These are phyloP conservation scores for Aspergillus avenaceus DNA, from an alignment of 495 filamentous ascomycete species.

Conservation along the genomic window DNA sequence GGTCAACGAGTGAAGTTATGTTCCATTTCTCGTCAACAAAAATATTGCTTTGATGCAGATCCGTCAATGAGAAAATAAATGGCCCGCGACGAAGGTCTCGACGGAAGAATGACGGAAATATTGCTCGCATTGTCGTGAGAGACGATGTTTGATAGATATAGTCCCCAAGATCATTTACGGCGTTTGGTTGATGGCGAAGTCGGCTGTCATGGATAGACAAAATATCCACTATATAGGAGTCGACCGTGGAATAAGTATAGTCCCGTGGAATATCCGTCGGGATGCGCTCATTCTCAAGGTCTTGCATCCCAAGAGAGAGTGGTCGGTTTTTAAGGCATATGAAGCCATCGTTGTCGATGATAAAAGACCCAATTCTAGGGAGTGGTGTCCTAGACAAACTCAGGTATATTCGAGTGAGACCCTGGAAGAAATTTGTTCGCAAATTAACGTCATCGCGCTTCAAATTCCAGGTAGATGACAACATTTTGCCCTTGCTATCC, in stretches of 20 bases:
- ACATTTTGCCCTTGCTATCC: constrained; percentile 10
- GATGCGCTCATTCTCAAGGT: constrained; percentile 27
- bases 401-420: constrained; percentile 21
- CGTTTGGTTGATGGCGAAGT: constrained; percentile 25
- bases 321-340: constrained; percentile 25
- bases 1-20: constrained; percentile 27
- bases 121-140: constrained; percentile 20
- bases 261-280: constrained; percentile 19
- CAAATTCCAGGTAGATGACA: constrained; percentile 2
- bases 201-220: constrained; percentile 23
- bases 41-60: constrained; percentile 32
- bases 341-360: constrained; percentile 14
- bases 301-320: constrained; percentile 18
- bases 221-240: constrained; percentile 25
- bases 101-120: constrained; percentile 18
- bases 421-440: constrained; percentile 23
- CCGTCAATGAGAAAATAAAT: constrained; percentile 22
- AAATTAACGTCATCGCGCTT: neutral
- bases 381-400: constrained; percentile 16
- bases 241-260: constrained; percentile 21
- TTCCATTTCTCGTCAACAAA: constrained; percentile 32
- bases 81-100: constrained; percentile 23
- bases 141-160: constrained; percentile 17
- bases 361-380: constrained; percentile 19
- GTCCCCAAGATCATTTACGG: constrained; percentile 18